Conservation (phyloP, 805 yeast genomes). For the Debaryomyces castellii region DNA sequence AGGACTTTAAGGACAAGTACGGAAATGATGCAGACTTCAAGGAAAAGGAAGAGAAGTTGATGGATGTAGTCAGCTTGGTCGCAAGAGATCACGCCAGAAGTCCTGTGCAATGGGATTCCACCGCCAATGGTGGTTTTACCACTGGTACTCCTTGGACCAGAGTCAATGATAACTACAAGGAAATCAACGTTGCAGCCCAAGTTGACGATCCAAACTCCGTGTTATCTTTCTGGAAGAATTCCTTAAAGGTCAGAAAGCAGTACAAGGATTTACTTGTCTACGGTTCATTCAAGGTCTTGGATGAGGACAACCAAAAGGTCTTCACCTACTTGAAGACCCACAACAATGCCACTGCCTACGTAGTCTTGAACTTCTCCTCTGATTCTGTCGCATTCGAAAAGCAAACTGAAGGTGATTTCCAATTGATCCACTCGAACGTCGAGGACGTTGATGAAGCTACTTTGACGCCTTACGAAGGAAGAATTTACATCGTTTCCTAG, state of each 20-base stretch:
- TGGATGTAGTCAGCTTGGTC: slow-evolving; percentile 33
- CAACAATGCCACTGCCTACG: slow-evolving; percentile 30
- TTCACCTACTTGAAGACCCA: slow-evolving; percentile 43
- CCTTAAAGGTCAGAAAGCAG: slow-evolving; percentile 43
- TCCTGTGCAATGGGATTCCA: slow-evolving; percentile 55
- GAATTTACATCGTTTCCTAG: slow-evolving; percentile 27
- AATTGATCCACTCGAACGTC: slow-evolving; percentile 32
- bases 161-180: slow-evolving; percentile 48
- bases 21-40: slow-evolving; percentile 24
- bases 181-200: slow-evolving; percentile 50
- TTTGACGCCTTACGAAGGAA: slow-evolving; percentile 46
- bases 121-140: slow-evolving; percentile 48
- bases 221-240: slow-evolving; percentile 45
- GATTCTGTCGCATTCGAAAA: slow-evolving; percentile 28
- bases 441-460: slow-evolving; percentile 18
- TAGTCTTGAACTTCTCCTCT: slow-evolving; percentile 44
- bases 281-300: slow-evolving; percentile 46
- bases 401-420: slow-evolving; percentile 24
- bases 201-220: slow-evolving; percentile 45
- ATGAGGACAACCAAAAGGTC: slow-evolving; percentile 39
- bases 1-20: slow-evolving; percentile 24
- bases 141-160: slow-evolving; percentile 53
- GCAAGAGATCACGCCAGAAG: slow-evolving; percentile 57
- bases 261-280: slow-evolving; percentile 44
- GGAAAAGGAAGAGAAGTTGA: slow-evolving; percentile 15